Evolutionary conservation across 106 monocot species (phyloP), one percentile per base, ranked within the genome.

Genomic region (Platanthera zijinensis): DNA sequence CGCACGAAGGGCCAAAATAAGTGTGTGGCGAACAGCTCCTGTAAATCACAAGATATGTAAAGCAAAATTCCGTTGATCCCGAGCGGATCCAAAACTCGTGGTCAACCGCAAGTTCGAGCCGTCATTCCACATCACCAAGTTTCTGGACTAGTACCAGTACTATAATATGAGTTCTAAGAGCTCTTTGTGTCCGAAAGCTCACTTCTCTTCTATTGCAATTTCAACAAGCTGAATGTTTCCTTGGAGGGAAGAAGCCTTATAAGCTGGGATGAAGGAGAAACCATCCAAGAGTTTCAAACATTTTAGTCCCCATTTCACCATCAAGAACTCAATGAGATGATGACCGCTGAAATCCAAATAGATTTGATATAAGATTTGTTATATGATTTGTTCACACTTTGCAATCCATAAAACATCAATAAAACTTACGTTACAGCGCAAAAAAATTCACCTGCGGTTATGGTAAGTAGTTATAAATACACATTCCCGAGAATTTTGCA

Each of bases 251-350:
- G 88, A 77, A 75, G 90, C 86, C 78, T 99, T 99, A 66, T 62
- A 52, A 70, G 83, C 56, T 56, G 99, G 99, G 85, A 99, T 77
- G 81, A 94, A 87, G 39, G 92, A 90, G 84, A 90, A 99, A 15
- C 86, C 99, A 84, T 99, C 94, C 39, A 90, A 51, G 64, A 99
- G 85, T 74, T 86, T 90, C 39, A 72, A 72, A 70, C 94, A 94
- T 80, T 84, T 94, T 84, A 92, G 84, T 48, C 94, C 90, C 99
- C 99, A 99, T 84, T 99, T 94, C 47, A 77, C 89, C 94, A 94
- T 99, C 84, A 99, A 81, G 78, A 90, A 92, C 83, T 94, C 92
- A 10, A 99, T 94, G 15, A 90, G 85, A 84, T 94, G 94, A 83
- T 99, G 99, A 14, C 99, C 99, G 62, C 99, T 97, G 89, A 74